These are phyloP conservation scores for Fraxinus greggii DNA, from an alignment of 305 asterid genomes.

Conservation along the genomic window DNA sequence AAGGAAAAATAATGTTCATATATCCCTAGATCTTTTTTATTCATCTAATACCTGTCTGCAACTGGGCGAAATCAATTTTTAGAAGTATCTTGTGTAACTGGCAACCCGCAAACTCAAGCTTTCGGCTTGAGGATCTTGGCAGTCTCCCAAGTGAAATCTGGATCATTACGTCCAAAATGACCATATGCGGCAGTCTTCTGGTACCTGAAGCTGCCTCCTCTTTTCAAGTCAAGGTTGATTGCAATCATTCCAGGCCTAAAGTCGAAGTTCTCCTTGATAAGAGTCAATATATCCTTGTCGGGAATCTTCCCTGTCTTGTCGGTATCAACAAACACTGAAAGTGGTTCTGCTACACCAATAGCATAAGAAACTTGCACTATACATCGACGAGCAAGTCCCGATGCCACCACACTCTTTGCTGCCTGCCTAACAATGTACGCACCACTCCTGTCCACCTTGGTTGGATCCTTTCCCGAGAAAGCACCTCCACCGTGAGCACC, in stretches of 20 bases:
- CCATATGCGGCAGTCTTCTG: conserved; percentile 95
- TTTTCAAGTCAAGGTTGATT: conserved; percentile 76
- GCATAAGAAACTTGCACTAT: conserved; percentile 91
- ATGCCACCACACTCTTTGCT: conserved; percentile 87
- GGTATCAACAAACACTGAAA: conserved; percentile 78
- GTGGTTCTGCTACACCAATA: conserved; percentile 88
- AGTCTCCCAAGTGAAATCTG: conserved; percentile 88
- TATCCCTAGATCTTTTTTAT: conserved; percentile 40
- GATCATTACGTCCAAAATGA: conserved; percentile 80
- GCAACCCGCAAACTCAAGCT: conserved; percentile 45
- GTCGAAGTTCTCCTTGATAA: conserved; percentile 82
- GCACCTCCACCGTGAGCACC: conserved; percentile 94
- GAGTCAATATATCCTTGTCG: conserved; percentile 65
- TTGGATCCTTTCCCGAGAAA: conserved; percentile 79
- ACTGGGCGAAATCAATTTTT: conserved; percentile 16
- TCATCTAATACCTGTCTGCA: conserved; percentile 31
- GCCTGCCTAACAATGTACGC: conserved; percentile 89
- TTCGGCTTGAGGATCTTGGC: conserved; percentile 83
- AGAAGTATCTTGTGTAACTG: conserved; percentile 5
- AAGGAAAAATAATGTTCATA: conserved; percentile 29
- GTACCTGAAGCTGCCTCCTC: conserved; percentile 80
- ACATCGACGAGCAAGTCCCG: conserved; percentile 83
- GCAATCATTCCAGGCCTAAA: conserved; percentile 96
- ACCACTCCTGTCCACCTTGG: conserved; percentile 91
- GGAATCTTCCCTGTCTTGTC: conserved; percentile 80